Evolutionary conservation across 2,329 filamentous ascomycete genomes (phyloP), one percentile per base, ranked within the genome.

Genomic region (Calycina marina): DNA sequence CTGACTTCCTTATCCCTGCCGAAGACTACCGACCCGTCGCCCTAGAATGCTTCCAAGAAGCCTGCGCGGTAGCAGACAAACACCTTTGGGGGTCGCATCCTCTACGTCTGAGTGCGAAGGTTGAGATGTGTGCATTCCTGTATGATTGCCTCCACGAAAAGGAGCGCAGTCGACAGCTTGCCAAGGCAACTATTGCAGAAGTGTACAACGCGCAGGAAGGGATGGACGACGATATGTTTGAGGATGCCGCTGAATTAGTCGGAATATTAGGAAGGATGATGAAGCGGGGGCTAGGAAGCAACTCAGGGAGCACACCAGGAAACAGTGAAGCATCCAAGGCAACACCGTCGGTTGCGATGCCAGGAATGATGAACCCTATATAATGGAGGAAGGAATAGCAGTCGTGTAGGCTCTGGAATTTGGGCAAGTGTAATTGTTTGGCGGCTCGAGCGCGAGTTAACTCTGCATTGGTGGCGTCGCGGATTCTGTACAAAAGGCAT

Each of bases 161-260:
- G 28, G 76, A 86, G 14, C 72, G 65, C 20, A 85, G 83, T 31
- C 69, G 86, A 18, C 69, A 70, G 33, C 56, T 94, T 10, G 88
- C 90, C 8, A 78, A 82, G 47, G 68, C 76, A 22, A 83, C 86
- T 3, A 90, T 96, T 39, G 69, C 80, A 25, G 84, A 93, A 46
- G 88, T 94, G 1, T 94, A 94, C 51, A 79, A 85, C 36, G 84
- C 85, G 2, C 75, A 79, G 32, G 86, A 94, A 55, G 83, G 82
- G 13, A 88, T 96, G 73, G 83, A 92, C 37, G 86, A 96, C 49
- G 84, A 92, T 44, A 92, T 90, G 63, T 98, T 94, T 52, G 73
- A 80, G 42, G 90, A 96, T 54, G 84, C 86, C 0, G 85, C 84
- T 36, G 80, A 88, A 48, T 66, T 94, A 9, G 86, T 96, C 6